Base-by-base conservation (phyloP, 2,329 filamentous ascomycete genomes). In the Trichoderma citrinoviride region DNA sequence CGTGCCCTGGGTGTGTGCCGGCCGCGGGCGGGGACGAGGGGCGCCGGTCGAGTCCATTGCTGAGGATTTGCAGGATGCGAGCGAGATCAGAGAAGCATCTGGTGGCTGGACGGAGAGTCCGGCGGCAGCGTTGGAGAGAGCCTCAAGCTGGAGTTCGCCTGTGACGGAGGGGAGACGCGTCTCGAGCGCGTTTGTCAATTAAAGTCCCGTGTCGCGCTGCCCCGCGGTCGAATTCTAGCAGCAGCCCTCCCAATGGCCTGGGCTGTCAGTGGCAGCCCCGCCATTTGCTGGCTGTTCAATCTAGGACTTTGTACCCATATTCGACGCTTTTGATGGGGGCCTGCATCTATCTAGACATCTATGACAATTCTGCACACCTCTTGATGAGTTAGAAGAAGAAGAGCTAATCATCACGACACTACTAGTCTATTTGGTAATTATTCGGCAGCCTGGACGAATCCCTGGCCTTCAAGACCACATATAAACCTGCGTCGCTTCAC, bases 1-100 rank as follows among this genome's bases (percentile, higher is more conserved):
- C 65, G 88, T 87, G 68, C 96, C 96, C 61, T 91, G 89, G 3
- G 92, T 93, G 78, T 99, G 87, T 7, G 86, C 87, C n/a, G 89
- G 88, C 67, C 89, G 82, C 65, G 86, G 85, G 72, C 87, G 82
- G 54, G 87, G 81, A 69, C 85, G 83, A 10, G 71, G 66, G 1
- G 73, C 68, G 43, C 68, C 68, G 67, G 75, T 74, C 23, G 74
- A 74, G 52, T 77, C 75, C 76, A 77, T 77, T 27, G 14, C 69
- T 25, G 52, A 17, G n/a, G 25, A 19, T 7, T 40, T 10, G 7
- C 12, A 29, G 56, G 33, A 12, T 37, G 1, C 14, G 12, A 37
- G 12, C 14, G 3, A 29, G 33, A 14, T 29, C 29, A 29, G 7
- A 29, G 29, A 5, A 5, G 14, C 33, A 37, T 37, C 33, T 37